Evolutionary conservation across 2,329 filamentous ascomycete species (phyloP), one percentile per base, ranked within the genome.

Genomic region (Fusarium subtropicale): DNA sequence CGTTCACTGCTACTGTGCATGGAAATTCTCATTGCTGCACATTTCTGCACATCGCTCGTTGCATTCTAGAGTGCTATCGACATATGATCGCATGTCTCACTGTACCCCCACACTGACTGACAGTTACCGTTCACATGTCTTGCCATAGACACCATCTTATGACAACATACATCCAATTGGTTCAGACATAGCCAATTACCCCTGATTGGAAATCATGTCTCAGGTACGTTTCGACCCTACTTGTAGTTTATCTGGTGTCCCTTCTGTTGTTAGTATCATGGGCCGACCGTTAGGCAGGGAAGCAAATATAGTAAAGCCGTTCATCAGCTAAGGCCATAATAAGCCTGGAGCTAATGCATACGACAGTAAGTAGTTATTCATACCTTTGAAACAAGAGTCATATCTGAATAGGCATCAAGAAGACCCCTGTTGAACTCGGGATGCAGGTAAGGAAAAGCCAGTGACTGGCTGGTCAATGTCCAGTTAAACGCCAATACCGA

Each of bases 101-200:
- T 36, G 53, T 52, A 56, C 59, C 50, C 62, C 55, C 67, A 70
- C 57, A 64, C 60, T 63, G 33, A 59, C 56, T 46, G 54, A 59
- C 60, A 55, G 60, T 54, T 64, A 41, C 57, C 47, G 66, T 68
- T 71, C 68, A 71, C 62, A 69, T 72, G 69, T 64, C 69, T 68
- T 54, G 55, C 50, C 57, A 64, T 33, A 62, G 36, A 67, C 64
- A 71, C 61, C 59, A 39, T 36, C 28, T 59, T 47, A 57, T 55
- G 26, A 53, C 12, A 38, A 12, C 36, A 24, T 34, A n/a, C 45
- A 34, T 22, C 18, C 45, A 41, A 64, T 68, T 68, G 57, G 38
- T 26, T 30, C 36, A 50, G 39, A 58, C 24, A 53, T 41, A 56
- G 41, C 36, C 48, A 64, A 60, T 64, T 61, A 60, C 56, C 42